phyloP scores from a whole-genome alignment of 805 yeast genomes.

The Naumovozyma dairenensis region DNA sequence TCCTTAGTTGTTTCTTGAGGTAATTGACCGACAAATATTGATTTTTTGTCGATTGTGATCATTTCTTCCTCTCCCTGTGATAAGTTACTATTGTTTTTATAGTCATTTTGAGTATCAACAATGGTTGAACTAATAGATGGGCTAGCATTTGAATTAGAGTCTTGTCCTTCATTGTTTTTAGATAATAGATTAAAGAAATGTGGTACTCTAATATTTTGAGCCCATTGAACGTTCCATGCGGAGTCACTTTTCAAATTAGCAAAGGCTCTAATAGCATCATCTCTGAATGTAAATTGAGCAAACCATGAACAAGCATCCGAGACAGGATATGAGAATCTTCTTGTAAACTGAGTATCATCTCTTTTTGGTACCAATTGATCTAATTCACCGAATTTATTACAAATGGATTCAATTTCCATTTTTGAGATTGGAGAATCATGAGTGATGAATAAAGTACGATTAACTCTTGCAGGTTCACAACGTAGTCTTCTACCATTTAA shows the following conservation, averaged over 20 bases:
- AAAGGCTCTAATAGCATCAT: slow-evolving; percentile 80
- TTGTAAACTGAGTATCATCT: slow-evolving; percentile 19
- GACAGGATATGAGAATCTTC: slow-evolving; percentile 12
- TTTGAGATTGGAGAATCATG: slow-evolving; percentile 16
- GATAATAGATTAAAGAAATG: slow-evolving; percentile 24
- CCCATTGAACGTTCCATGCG: slow-evolving; percentile 69
- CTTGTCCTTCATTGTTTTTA: slow-evolving; percentile 5
- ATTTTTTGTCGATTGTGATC: slow-evolving; percentile 50
- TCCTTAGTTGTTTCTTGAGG: slow-evolving; percentile 44
- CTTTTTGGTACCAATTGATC: slow-evolving; percentile 49
- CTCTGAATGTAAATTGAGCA: slow-evolving; percentile 67
- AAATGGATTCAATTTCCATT: slow-evolving; percentile 30
- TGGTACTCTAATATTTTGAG: slow-evolving; percentile 63
- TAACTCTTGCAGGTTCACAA: slow-evolving; percentile 87
- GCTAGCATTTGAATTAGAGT: too few species aligned
- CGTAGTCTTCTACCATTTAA: slow-evolving; percentile 70
- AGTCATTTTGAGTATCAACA: neutral
- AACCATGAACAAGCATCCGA: slow-evolving; percentile 48
- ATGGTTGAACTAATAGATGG: too few species aligned
- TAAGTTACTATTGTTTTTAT: slow-evolving; percentile 6
- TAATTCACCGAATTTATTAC: slow-evolving; percentile 59
- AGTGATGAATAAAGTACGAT: slow-evolving; percentile 66
- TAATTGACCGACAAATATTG: slow-evolving; percentile 75
- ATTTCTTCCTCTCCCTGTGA: too few species aligned
- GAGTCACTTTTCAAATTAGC: slow-evolving; percentile 51